Evolutionary conservation across 2,329 filamentous ascomycete species (phyloP).

Genomic region (Parasarocladium wereldwijsianum): DNA sequence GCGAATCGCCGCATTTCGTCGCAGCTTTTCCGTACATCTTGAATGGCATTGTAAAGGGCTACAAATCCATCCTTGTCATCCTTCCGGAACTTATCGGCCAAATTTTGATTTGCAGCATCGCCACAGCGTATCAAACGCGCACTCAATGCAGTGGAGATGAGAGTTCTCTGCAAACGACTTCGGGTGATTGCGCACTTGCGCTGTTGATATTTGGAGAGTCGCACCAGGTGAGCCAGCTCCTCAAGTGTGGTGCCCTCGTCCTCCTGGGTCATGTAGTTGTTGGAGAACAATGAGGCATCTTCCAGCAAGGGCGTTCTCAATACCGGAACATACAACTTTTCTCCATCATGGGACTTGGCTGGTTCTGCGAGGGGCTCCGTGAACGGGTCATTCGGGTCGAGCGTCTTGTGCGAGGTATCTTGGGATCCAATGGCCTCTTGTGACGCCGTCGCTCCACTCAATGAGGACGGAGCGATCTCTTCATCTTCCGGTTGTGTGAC

Average conservation of each 20-base stretch:
- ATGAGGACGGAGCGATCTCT: too few species aligned
- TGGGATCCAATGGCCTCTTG: too few species aligned
- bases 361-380: too few species aligned
- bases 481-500: too few species aligned
- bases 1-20: constrained; percentile 58
- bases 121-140: constrained; percentile 61
- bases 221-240: constrained; percentile 64
- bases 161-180: constrained; percentile 56
- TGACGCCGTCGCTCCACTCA: too few species aligned
- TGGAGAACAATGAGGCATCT: constrained; percentile 52
- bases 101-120: constrained; percentile 57
- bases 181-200: constrained; percentile 62
- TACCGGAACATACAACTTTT: too few species aligned
- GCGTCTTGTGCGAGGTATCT: too few species aligned
- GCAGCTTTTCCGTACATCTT: constrained; percentile 66
- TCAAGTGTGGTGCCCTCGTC: constrained; percentile 55
- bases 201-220: constrained; percentile 68
- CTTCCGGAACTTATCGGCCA: constrained; percentile 64
- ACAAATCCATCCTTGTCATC: constrained; percentile 70
- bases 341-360: too few species aligned
- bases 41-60: constrained; percentile 59
- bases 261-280: constrained; percentile 43
- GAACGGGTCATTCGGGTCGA: too few species aligned
- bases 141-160: constrained; percentile 62
- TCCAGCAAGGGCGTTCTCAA: constrained; percentile 44